Evolutionary conservation across 331 rosid genomes (phyloP).

Genomic region (Malus hybrid): DNA sequence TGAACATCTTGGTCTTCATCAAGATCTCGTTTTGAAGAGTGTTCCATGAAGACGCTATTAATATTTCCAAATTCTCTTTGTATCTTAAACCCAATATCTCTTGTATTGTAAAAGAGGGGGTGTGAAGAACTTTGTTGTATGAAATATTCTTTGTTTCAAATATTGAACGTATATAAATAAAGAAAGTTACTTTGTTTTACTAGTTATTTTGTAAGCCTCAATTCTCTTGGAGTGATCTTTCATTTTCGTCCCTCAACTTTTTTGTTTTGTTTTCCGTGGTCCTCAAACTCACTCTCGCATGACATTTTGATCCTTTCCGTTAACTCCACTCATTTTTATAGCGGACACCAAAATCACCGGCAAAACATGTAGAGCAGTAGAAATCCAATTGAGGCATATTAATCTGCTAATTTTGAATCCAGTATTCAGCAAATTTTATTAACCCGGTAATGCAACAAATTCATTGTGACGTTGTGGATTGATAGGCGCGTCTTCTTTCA

Average conservation of each 20-base stretch:
- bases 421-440: not conserved
- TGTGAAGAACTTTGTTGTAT: not conserved
- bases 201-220: no score
- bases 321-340: not conserved
- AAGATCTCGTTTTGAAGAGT: slow-evolving; percentile 57
- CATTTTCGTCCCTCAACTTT: not conserved
- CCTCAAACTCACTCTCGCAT: not conserved
- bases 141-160: not conserved
- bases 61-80: not conserved
- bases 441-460: not conserved
- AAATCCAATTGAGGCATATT: not conserved
- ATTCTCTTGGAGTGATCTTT: not conserved
- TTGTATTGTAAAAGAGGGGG: not conserved
- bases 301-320: not conserved
- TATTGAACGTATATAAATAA: not conserved
- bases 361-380: not conserved
- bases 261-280: not conserved
- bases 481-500: not conserved
- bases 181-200: not conserved
- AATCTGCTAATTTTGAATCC: not conserved
- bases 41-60: not conserved
- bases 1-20: slow-evolving; percentile 77
- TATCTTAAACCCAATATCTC: not conserved
- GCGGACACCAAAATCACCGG: not conserved
- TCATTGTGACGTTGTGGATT: not conserved